These are phyloP conservation scores for Fibroporia radiculosa DNA, from an alignment of 768 basidiomycete species.

Conservation along the genomic window DNA sequence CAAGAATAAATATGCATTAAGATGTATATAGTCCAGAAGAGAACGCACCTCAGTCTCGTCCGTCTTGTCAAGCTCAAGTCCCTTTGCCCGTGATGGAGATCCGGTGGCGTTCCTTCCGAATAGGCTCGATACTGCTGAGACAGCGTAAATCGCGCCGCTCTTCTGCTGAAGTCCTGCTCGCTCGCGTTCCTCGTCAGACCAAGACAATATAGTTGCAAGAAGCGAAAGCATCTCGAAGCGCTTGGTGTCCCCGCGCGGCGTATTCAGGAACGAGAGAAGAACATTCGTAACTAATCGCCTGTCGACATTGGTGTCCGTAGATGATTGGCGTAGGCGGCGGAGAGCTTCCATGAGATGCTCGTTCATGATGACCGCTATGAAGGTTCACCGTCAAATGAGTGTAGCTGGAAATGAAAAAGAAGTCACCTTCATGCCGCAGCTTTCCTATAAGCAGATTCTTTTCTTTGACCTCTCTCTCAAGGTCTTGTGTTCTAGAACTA, in stretches of 20 bases:
- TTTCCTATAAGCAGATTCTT: slow-evolving; percentile 95
- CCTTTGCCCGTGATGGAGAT: slow-evolving; percentile 29
- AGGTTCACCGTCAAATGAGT: slow-evolving; percentile 4
- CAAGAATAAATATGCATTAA: neutral
- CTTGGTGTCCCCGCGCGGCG: slow-evolving; percentile 87
- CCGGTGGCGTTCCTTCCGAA: slow-evolving; percentile 21
- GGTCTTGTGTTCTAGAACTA: slow-evolving; percentile 54
- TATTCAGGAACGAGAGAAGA: slow-evolving; percentile 81
- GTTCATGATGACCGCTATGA: slow-evolving; percentile 89
- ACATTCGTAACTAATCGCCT: slow-evolving; percentile 91
- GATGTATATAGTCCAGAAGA: neutral
- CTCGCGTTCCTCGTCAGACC: slow-evolving; percentile 88
- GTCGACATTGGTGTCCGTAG: slow-evolving; percentile 85
- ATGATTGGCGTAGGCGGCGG: slow-evolving; percentile 82
- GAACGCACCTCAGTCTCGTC: slow-evolving; percentile 74
- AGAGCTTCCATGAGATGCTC: slow-evolving; percentile 97
- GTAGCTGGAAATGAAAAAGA: neutral
- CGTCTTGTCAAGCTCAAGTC: slow-evolving; percentile 60
- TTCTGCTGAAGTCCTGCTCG: slow-evolving; percentile 78
- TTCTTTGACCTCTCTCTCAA: slow-evolving; percentile 91
- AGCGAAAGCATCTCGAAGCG: slow-evolving; percentile 95
- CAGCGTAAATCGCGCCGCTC: slow-evolving; percentile 8
- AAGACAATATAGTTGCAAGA: slow-evolving; percentile 82
- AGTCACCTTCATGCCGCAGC: slow-evolving; percentile 84
- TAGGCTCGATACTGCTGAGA: slow-evolving; percentile 15